Evolutionary conservation across 2,329 filamentous ascomycete species (phyloP), one percentile per base, ranked within the genome.

Genomic region (Monosporascus ibericus): DNA sequence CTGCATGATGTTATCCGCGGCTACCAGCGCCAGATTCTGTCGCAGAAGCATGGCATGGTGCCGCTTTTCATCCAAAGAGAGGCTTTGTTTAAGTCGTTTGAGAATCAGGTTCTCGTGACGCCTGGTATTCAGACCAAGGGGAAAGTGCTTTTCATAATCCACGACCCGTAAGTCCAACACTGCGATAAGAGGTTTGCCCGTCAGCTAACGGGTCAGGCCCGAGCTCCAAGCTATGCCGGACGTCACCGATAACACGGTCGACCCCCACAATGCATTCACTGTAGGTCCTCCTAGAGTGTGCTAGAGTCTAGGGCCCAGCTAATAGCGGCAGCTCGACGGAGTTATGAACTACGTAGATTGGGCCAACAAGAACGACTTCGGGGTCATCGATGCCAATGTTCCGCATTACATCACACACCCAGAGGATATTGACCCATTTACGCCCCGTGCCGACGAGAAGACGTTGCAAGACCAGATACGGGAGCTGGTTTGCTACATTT

Each of bases 371-470:
- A 80, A 90, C 53, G 83, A 80, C 17, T 95, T 92, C 63, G 90
- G 85, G 1, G 83, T 97, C 22, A 87, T 99, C 62, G 94, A 99
- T 67, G 82, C 96, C 53, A 97, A 97, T 59, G 80, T 99, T 3
- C 92, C 92, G 0, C 86, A 86, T 58, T 83, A 91, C 62, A 76
- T 92, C 48, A 85, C 86, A 1, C 77, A 80, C 20, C 75, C 82
- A 40, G 79, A 84, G 70, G 78, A 81, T 54, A 69, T 69, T 14
- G 77, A 81, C 37, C 63, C 76, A 1, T 77, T 71, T 55, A 76
- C 71, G 2, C 72, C 75, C 0, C 64, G 68, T 2, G 67, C 72
- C 27, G 70, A 71, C 30, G 80, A 80, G 58, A 71, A 68, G 49
- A 70, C 69, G 1, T 65, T 83, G 7, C 78, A 86, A 56, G 74